Evolutionary conservation across 148 eudicot species (phyloP), one percentile per base, ranked within the genome.

Genomic region (Rhododendron ferrugineum): DNA sequence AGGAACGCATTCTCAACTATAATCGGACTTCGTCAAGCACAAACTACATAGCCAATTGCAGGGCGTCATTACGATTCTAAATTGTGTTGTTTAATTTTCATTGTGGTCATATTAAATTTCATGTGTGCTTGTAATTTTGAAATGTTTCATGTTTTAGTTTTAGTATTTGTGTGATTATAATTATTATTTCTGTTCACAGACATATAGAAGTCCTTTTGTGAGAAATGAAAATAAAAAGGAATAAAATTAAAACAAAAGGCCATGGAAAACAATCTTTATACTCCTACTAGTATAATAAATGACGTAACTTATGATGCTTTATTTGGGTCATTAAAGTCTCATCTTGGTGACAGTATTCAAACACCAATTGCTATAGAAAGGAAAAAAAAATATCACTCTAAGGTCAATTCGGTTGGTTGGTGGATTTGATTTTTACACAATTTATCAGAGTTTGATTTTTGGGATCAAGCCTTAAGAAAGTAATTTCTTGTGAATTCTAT

Each of bases 381-480:
- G 1, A 14, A 14, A 14, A 50, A 14, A 50, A 46, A 46, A 46
- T 1, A 46, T 1, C 49, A 52, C 4, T 14, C 18, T 20, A 2
- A 52, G 0, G 0, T 0, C 14, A 2, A 13, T 52, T 16, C 16
- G 16, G 16, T 0, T 14, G 18, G 5, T 1, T 54, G 3, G 6
- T 54, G 0, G 4, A 1, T 54, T 54, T 54, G 0, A 0, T 54
- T 54, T 0, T 0, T 4, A 54, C 2, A 16, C 0, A 4, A 16
- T 54, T 18, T 0, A 15, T 54, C 1, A 54, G 0, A 1, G 0
- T 18, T 18, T 7, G 0, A 18, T 18, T 54, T 1, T 4, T 54
- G 6, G 60, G 7, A 13, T 1, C 6, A 54, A 54, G 1, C 1
- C 0, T 54, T 7, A 16, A 5, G 23, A 54, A 16, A 54, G 22